Conservation (phyloP, 495 filamentous ascomycete species). For the Hypoxylon fragiforme region DNA sequence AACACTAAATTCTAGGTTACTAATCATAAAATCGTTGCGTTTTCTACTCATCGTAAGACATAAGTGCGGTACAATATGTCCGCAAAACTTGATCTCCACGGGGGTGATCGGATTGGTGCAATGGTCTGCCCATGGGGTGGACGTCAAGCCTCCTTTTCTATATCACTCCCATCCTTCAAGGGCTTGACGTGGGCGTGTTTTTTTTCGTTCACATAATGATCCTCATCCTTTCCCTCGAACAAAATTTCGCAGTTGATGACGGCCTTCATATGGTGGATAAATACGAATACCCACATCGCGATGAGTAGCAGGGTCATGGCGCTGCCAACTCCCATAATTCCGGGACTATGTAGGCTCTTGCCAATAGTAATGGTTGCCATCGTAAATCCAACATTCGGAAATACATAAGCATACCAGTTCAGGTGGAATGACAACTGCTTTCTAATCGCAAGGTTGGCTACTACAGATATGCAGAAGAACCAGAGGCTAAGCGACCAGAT, state of each 20-base stretch:
- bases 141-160: conserved; percentile 33
- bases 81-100: background rate
- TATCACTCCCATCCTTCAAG: conserved; percentile 6
- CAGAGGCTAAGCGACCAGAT: conserved; percentile 72
- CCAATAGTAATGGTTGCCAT: conserved; percentile 54
- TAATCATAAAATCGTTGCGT: conserved; percentile 22
- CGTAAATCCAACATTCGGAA: conserved; percentile 62
- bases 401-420: conserved; percentile 61
- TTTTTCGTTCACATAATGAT: conserved; percentile 43
- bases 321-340: conserved; percentile 49
- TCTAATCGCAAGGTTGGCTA: conserved; percentile 55
- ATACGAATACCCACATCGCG: conserved; percentile 61
- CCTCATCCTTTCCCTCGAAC: conserved; percentile 67
- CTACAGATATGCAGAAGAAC: conserved; percentile 67
- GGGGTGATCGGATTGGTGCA: background rate
- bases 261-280: conserved; percentile 56
- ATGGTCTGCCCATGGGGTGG: background rate
- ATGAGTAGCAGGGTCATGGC: conserved; percentile 60
- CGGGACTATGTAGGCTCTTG: conserved; percentile 44
- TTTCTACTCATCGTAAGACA: conserved; percentile 14
- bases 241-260: conserved; percentile 59
- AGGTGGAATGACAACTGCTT: conserved; percentile 58
- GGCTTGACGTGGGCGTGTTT: conserved; percentile 30
- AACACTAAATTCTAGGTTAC: conserved; percentile 2
- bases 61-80: conserved; percentile 2